Evolutionary conservation across 768 basidiomycete genomes (phyloP).

Genomic region (Albatrellus ellisii): DNA sequence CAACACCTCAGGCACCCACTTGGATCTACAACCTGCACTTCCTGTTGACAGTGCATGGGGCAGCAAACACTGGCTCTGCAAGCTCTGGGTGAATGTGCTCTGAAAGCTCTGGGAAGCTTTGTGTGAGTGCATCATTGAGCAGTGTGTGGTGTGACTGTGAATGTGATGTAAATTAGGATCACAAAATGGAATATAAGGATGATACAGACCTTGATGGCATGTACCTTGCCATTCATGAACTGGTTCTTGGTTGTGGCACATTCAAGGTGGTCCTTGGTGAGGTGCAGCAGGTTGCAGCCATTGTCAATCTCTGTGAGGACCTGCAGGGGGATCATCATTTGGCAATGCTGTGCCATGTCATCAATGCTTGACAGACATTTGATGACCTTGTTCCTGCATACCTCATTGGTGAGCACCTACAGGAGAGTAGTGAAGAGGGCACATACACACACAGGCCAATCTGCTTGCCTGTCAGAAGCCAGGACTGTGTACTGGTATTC

Average conservation of each 20-base stretch:
- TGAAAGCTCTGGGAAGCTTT: constrained; percentile 59
- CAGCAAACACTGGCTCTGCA: too few relatives aligned
- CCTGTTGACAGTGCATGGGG: too few relatives aligned
- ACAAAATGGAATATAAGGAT: too few relatives aligned
- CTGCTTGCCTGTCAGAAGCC: too few relatives aligned
- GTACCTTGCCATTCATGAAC: constrained; percentile 83
- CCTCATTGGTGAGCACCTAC: too few relatives aligned
- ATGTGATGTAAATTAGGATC: constrained; percentile 1
- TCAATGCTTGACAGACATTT: constrained; percentile 54
- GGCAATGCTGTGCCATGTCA: constrained; percentile 46
- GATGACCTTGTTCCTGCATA: constrained; percentile 64
- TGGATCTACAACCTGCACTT: too few relatives aligned
- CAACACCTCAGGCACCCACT: too few relatives aligned
- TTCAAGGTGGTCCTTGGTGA: constrained; percentile 71
- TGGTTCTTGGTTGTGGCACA: constrained; percentile 82
- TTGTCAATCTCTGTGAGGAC: constrained; percentile 71
- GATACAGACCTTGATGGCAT: constrained; percentile 56
- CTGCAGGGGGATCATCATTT: constrained; percentile 62
- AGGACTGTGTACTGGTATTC: too few relatives aligned
- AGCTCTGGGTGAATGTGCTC: constrained; percentile 8
- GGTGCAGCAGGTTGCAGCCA: constrained; percentile 66
- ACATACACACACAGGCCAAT: too few relatives aligned
- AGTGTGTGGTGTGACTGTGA: constrained; percentile 55
- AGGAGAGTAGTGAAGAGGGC: too few relatives aligned
- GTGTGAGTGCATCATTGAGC: constrained; percentile 56